These are phyloP conservation scores for Rosa chinensis DNA, from an alignment of 306 rosid genomes.

Conservation along the genomic window DNA sequence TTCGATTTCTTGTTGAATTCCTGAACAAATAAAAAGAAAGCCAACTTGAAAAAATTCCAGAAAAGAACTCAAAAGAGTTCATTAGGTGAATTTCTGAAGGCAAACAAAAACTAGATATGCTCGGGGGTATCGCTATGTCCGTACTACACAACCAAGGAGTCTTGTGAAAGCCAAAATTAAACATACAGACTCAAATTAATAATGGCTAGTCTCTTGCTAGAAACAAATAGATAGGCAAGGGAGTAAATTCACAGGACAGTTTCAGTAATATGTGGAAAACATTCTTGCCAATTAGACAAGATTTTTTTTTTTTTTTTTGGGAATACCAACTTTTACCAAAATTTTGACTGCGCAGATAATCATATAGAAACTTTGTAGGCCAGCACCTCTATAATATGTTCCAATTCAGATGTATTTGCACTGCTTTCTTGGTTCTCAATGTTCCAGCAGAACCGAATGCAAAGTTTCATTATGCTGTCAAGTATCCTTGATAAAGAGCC, in stretches of 20 bases:
- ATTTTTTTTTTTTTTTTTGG: not conserved
- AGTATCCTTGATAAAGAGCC: slow-evolving; percentile 97
- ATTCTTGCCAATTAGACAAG: not conserved
- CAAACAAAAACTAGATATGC: not conserved
- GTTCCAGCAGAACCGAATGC: slow-evolving; percentile 92
- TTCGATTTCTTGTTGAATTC: slow-evolving; percentile 98
- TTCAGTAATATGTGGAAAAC: not conserved
- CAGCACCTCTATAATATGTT: slow-evolving; percentile 85
- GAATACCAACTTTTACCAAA: not conserved
- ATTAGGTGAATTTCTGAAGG: not conserved
- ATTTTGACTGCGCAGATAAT: not conserved
- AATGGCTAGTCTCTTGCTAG: not conserved
- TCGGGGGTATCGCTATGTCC: not conserved
- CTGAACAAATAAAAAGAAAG: slow-evolving; percentile 39
- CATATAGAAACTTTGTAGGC: not conserved
- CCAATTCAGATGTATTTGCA: slow-evolving; percentile 78
- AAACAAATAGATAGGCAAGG: not conserved
- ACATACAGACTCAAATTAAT: not conserved
- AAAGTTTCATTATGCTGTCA: slow-evolving; percentile 93
- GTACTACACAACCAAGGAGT: not conserved
- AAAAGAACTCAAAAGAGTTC: not conserved
- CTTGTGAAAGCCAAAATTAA: not conserved
- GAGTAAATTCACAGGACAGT: not conserved
- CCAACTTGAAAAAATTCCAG: not conserved
- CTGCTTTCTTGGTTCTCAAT: slow-evolving; percentile 79